Evolutionary conservation across 805 yeast species (phyloP), one percentile per base, ranked within the genome.

Genomic region (Spathaspora gorwiae): DNA sequence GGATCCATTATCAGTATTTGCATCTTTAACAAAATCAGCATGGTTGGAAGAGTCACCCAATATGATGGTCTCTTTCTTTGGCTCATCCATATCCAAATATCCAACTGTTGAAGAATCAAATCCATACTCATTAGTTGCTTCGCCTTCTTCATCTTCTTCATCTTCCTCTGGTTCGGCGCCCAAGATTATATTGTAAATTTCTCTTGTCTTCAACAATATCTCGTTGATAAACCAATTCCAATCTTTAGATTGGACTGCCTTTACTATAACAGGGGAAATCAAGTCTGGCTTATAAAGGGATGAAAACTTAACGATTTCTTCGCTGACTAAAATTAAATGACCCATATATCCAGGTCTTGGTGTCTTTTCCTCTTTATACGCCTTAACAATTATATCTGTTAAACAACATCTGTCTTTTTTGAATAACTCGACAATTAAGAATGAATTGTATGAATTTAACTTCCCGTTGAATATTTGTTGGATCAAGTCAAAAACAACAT

Each of bases 381-480:
- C 48, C 12, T 47, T 43, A 6, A 62, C 61, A 13, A 67, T 66
- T 14, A 65, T 40, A 8, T 56, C 52, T 8, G 67, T 55, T 44
- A 67, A 59, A 47, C 59, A 49, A 34, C 59, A 54, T 14, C 51
- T 49, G 6, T 54, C 54, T 10, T 38, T 29, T 35, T 53, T 50
- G 41, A 63, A 63, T 19, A 63, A 44, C 37, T 61, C 62, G n/a
- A 61, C 59, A 40, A 71, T 70, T 43, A 71, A 57, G 45, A 71
- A 71, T 2, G 75, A 90, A 51, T 85, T 83, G 66, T 90, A 92
- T 56, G 85, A 90, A 11, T 96, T 92, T 48, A 84, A 79, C 51
- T 87, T 92, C 74, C 97, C 98, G 63, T 89, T 90, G 62, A 94
- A 78, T 14, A 94, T 81, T 62, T 94, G 99, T 64, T 94, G 99